A percentile compares a stretch with the other conserved stretches of the same genome.
These are phyloP conservation scores for Styphnolobium japonicum DNA, from an alignment of 306 rosid genomes.

Conservation along the genomic window DNA sequence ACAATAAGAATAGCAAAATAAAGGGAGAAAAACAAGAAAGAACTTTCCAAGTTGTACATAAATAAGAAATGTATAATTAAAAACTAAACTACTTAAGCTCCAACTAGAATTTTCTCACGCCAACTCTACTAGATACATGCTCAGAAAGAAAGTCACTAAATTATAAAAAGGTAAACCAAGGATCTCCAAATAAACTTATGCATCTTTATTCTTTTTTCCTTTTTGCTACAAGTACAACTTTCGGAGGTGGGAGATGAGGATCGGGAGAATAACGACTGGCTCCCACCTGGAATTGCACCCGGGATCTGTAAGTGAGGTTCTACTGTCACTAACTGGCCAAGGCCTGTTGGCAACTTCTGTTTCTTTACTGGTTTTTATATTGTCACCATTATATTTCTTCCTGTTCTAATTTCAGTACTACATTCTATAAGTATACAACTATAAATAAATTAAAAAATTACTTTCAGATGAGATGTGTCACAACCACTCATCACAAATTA, in stretches of 20 bases:
- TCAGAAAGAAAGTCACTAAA: background rate
- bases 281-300: no score
- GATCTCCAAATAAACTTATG: background rate
- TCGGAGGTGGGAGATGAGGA: background rate
- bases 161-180: background rate
- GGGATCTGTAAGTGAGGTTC: no score
- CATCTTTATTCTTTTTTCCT: background rate
- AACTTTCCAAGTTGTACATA: background rate
- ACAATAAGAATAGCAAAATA: conserved; percentile 15
- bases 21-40: background rate
- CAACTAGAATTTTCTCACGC: background rate
- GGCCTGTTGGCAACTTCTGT: no score
- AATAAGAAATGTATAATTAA: background rate
- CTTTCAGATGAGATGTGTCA: background rate
- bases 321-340: no score
- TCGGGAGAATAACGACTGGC: background rate
- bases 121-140: background rate
- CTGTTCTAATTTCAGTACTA: background rate
- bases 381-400: background rate
- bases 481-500: background rate
- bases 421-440: background rate
- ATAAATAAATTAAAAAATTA: background rate
- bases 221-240: background rate
- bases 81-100: background rate
- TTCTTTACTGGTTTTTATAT: no score